Conservation (phyloP, 352 stramenopile species). For the Phytophthora rubi region DNA sequence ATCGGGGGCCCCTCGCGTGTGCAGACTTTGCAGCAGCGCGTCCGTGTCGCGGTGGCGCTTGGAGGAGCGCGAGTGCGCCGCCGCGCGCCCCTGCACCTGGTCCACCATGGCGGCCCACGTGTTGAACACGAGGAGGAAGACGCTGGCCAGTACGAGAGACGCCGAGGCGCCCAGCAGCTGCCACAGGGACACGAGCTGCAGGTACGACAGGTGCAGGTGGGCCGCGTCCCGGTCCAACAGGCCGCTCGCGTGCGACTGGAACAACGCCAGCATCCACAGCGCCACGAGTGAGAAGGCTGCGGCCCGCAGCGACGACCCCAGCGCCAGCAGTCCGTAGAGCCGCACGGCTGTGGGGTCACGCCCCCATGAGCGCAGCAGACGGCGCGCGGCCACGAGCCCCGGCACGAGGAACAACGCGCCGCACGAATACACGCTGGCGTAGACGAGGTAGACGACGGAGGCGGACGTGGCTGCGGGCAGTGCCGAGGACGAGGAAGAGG, state of each 20-base stretch:
- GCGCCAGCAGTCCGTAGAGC: conserved; percentile 61
- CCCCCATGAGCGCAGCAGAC: conserved; percentile 47
- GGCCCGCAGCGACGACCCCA: conserved; percentile 50
- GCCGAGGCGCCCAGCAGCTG: conserved; percentile 53
- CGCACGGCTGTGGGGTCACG: conserved; percentile 59
- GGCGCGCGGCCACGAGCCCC: conserved; percentile 39
- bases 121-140: conserved; percentile 71
- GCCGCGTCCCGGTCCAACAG: conserved; percentile 45
- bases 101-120: conserved; percentile 75
- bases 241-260: conserved; percentile 35
- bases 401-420: conserved; percentile 58
- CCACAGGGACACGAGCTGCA: conserved; percentile 65
- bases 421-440: conserved; percentile 60
- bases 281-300: conserved; percentile 57
- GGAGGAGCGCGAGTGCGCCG: background rate
- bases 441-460: conserved; percentile 52
- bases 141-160: conserved; percentile 50
- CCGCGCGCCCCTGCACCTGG: conserved; percentile 37
- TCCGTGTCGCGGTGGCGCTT: conserved; percentile 4
- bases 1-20: conserved; percentile 29
- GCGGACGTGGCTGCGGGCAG: conserved; percentile 28
- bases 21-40: conserved; percentile 30
- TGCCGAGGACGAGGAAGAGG: conserved; percentile 1
- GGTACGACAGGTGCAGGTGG: conserved; percentile 65
- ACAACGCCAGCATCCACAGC: conserved; percentile 60